These are phyloP conservation scores for Termitomyces sp. DNA, from an alignment of 768 basidiomycete species.

Conservation along the genomic window DNA sequence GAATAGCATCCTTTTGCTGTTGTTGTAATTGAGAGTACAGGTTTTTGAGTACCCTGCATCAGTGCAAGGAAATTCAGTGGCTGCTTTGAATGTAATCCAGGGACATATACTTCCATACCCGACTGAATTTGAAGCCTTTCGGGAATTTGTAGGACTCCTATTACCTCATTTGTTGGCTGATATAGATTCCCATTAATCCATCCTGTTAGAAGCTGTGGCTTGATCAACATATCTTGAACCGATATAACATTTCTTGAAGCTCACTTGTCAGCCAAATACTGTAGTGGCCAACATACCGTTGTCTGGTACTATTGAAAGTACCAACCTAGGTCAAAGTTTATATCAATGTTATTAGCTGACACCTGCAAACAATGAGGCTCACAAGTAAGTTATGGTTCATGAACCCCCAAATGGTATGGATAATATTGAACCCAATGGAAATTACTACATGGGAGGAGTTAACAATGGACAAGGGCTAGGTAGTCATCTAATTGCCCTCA, in stretches of 20 bases:
- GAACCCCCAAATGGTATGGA: neutral
- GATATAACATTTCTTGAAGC: neutral
- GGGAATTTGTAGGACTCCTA: slow-evolving; percentile 4
- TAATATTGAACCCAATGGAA: neutral
- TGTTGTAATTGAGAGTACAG: neutral
- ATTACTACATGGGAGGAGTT: slow-evolving; percentile 5
- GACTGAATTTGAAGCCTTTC: neutral
- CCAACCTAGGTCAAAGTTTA: slow-evolving; percentile 11
- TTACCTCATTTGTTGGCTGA: neutral
- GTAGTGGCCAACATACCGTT: slow-evolving; percentile 15
- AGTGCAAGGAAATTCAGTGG: neutral
- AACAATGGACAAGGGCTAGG: slow-evolving; percentile 2
- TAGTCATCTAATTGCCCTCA: too few species aligned
- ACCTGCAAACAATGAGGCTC: neutral
- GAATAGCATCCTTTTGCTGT: neutral
- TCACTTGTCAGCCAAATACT: slow-evolving; percentile 18
- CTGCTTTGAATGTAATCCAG: neutral
- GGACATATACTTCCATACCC: neutral
- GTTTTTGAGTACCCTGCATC: neutral
- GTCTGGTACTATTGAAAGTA: slow-evolving; percentile 18
- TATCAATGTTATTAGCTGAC: neutral
- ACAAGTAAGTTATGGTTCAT: too few species aligned
- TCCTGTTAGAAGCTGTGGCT: neutral
- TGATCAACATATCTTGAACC: neutral
- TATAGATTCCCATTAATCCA: slow-evolving; percentile 8